These are phyloP conservation scores for Grosmannia serpens DNA, from an alignment of 2,329 filamentous ascomycete genomes.

Conservation along the genomic window DNA sequence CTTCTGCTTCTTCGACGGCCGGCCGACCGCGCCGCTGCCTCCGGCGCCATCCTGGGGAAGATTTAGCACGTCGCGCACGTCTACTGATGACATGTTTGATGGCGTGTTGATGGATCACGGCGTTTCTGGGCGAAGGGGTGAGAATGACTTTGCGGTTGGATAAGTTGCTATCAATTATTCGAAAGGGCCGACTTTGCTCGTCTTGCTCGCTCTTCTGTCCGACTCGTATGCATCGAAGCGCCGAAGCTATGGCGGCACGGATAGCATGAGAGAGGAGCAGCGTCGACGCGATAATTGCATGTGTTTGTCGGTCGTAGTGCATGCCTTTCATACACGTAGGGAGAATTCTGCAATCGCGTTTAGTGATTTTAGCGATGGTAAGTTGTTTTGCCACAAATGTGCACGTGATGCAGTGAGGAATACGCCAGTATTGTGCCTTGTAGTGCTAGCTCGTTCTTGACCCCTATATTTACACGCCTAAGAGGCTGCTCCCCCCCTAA, in stretches of 20 bases:
- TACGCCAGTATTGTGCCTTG: neutral
- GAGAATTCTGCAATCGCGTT: neutral
- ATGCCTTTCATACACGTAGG: neutral
- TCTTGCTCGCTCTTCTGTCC: neutral
- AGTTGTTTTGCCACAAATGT: neutral
- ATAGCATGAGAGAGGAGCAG: neutral
- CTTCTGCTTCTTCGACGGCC: conserved; percentile 67
- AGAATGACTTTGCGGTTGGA: too few relatives aligned
- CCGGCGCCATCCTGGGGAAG: conserved; percentile 48
- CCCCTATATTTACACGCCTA: neutral
- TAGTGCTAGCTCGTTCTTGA: neutral
- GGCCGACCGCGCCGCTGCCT: conserved; percentile 23
- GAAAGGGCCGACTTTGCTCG: neutral
- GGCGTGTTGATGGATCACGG: neutral
- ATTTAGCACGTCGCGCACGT: conserved; percentile 82
- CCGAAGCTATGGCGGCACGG: neutral
- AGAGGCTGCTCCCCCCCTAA: neutral
- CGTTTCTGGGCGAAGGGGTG: too few relatives aligned
- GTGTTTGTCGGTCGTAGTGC: neutral
- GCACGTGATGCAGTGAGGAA: neutral
- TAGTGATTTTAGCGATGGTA: too few relatives aligned
- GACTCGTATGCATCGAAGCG: neutral
- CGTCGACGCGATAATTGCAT: neutral
- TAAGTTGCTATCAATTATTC: neutral
- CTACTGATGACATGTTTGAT: conserved; percentile 53